Evolutionary conservation across 2,329 filamentous ascomycete species (phyloP), one percentile per base, ranked within the genome.

Genomic region (Epicoccum sorghinum): DNA sequence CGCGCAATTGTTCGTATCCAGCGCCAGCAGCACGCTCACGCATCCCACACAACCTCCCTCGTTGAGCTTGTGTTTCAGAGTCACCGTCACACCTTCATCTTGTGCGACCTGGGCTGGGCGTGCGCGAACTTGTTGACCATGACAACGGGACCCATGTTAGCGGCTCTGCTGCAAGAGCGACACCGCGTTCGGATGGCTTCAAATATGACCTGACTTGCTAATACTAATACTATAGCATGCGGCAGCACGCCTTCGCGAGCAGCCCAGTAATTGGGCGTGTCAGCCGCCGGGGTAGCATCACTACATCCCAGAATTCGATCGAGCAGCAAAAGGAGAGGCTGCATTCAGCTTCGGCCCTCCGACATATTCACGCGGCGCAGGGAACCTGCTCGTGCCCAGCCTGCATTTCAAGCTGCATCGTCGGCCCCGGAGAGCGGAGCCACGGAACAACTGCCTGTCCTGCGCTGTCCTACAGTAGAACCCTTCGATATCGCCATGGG

Each of bases 91-190:
- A 41, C 14, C 47, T 24, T 33, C 37, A 47, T 43, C 47, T 23
- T 53, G 49, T 53, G 24, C 42, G 52, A 49, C 55, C 37, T 47
- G 43, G 47, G 27, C 52, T 44, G 49, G 49, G 52, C 58, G 47
- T 57, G 57, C 55, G 37, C 52, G 45, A 58, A 46, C 44, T 52
- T 51, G 52, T 59, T 47, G 55, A 57, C 55, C 58, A 36, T 48
- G 50, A 44, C 50, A 47, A 53, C 50, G 32, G 33, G 41, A 47
- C 49, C 57, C 55, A 40, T 52, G 49, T 44, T 59, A 61, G 63
- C 56, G 60, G 46, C 56, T 57, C 52, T 47, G 45, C 47, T 52
- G 44, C 47, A 47, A 51, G 52, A 49, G 35, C 53, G 47, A 57
- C 51, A 53, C 47, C 23, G 55, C 42, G 37, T 33, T n/a, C 13